A percentile compares a stretch with the other conserved stretches of the same genome.
phyloP scores from a whole-genome alignment of 1,139 yeast species.

The Saccharomyces hybrid region DNA sequence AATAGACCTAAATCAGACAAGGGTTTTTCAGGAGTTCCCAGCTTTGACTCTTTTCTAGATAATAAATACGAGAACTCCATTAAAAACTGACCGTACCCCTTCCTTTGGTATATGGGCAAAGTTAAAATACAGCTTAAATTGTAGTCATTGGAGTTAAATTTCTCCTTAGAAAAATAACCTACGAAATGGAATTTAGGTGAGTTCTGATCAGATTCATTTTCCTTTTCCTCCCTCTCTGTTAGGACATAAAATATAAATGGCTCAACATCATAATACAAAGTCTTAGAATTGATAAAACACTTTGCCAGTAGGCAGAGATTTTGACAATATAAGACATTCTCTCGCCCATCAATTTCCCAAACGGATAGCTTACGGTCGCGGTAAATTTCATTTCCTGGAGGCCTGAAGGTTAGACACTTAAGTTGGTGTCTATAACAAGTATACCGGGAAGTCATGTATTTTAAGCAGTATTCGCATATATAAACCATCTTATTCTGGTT shows the following conservation, averaged over 20 bases:
- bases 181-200: slow-evolving; percentile 61
- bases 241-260: slow-evolving; percentile 85
- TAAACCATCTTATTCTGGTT: slow-evolving; percentile 54
- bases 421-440: slow-evolving; percentile 61
- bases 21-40: slow-evolving; percentile 95
- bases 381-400: slow-evolving; percentile 90
- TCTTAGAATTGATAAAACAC: slow-evolving; percentile 80
- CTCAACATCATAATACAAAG: slow-evolving; percentile 88
- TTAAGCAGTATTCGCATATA: slow-evolving; percentile 79
- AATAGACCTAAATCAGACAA: slow-evolving; percentile 76
- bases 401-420: slow-evolving; percentile 63
- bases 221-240: slow-evolving; percentile 54
- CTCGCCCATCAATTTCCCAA: slow-evolving; percentile 91
- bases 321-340: slow-evolving; percentile 75
- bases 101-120: slow-evolving; percentile 76
- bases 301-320: slow-evolving; percentile 84
- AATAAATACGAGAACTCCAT: slow-evolving; percentile 85
- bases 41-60: slow-evolving; percentile 62
- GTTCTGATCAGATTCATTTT: no score
- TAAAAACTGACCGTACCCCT: slow-evolving; percentile 81
- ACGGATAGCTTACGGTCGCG: slow-evolving; percentile 59
- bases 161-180: slow-evolving; percentile 91
- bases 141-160: slow-evolving; percentile 62
- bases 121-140: slow-evolving; percentile 88
- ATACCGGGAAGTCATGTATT: slow-evolving; percentile 67